Conservation (phyloP, 116 monocot genomes). For the Zostera marina region DNA sequence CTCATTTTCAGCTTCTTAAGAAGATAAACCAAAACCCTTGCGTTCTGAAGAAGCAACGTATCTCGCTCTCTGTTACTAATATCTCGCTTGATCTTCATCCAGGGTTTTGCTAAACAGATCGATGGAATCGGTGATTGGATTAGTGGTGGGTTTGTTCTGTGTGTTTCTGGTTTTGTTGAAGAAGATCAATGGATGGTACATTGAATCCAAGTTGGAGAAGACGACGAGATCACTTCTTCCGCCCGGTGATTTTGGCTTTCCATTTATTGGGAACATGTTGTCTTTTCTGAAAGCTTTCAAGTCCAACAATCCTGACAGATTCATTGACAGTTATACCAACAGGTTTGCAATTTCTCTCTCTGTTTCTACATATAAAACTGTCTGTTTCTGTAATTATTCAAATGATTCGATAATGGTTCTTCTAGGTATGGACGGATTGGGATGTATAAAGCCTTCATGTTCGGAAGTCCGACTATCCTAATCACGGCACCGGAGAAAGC, state of each 20-base stretch:
- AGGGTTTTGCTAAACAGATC: no score
- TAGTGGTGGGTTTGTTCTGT: constrained; percentile 4
- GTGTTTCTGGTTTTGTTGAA: constrained; percentile 3
- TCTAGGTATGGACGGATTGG: constrained; percentile 52
- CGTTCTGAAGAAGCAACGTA: no score
- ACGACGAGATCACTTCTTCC: constrained; percentile 28
- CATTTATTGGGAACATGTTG: constrained; percentile 77
- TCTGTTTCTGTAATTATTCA: no score
- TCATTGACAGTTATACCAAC: constrained; percentile 41
- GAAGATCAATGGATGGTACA: constrained; percentile 29
- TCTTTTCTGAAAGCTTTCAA: constrained; percentile 76
- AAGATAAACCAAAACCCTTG: no score
- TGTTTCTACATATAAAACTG: no score
- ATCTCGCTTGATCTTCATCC: no score
- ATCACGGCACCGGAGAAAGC: constrained; percentile 55
- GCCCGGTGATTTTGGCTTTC: constrained; percentile 81
- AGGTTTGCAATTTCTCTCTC: constrained; percentile 20
- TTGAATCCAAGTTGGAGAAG: constrained; percentile 22
- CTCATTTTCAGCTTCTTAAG: no score
- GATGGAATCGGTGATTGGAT: background rate
- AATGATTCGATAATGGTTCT: background rate
- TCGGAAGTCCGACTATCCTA: constrained; percentile 75
- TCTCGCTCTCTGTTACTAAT: no score
- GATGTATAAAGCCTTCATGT: constrained; percentile 87
- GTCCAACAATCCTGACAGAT: constrained; percentile 54